phyloP scores from a whole-genome alignment of 768 basidiomycete species.

The Clitopilus passeckerianus region DNA sequence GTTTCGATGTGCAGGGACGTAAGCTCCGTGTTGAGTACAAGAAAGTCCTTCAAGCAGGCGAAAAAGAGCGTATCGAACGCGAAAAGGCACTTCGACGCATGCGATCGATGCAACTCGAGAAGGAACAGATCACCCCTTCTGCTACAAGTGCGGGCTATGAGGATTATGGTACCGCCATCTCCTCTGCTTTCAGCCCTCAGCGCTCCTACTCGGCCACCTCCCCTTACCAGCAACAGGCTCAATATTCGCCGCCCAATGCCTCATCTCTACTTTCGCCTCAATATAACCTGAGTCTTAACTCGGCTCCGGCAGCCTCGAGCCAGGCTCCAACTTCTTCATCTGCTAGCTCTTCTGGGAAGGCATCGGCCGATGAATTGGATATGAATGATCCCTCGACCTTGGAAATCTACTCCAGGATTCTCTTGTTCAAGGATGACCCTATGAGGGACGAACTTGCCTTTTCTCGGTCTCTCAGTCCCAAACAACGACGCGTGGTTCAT shows the following conservation, averaged over 20 bases:
- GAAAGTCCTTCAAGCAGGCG: conserved; percentile 97
- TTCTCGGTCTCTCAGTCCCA: conserved; percentile 78
- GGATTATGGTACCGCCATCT: conserved; percentile 64
- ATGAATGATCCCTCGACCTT: conserved; percentile 93
- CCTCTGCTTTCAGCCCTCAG: conserved; percentile 61
- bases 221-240: conserved; percentile 49
- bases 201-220: conserved; percentile 67
- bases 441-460: conserved; percentile 98
- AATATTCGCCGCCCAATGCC: conserved; percentile 66
- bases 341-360: conserved; percentile 63
- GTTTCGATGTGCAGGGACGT: conserved; percentile 93
- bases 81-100: conserved; percentile 98
- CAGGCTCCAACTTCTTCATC: conserved; percentile 55
- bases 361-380: conserved; percentile 72
- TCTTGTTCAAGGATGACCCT: conserved; percentile 95
- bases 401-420: conserved; percentile 94
- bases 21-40: conserved; percentile 99
- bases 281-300: conserved; percentile 37
- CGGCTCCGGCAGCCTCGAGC: conserved; percentile 46
- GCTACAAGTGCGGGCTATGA: conserved; percentile 55
- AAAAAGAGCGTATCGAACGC: conserved; percentile 97
- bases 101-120: conserved; percentile 94
- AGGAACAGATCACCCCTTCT: conserved; percentile 42
- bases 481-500: conserved; percentile 90
- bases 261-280: conserved; percentile 39